Percentiles rank a stretch among this genome's conserved stretches.
Evolutionary conservation across 2,329 filamentous ascomycete species (phyloP).

Genomic region (Fusarium lateritium): DNA sequence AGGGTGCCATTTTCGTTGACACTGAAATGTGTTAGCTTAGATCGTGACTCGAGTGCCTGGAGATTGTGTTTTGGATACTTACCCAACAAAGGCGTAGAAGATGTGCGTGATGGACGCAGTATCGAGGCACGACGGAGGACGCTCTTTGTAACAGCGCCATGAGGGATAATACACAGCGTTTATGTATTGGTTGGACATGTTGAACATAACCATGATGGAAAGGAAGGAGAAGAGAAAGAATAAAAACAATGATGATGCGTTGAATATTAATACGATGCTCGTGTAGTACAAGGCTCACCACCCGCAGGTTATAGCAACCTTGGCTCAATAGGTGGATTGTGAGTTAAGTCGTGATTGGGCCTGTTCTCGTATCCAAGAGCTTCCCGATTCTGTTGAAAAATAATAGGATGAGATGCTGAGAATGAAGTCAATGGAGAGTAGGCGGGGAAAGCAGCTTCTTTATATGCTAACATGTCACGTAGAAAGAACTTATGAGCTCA

Average conservation of each 20-base stretch:
- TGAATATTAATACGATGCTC: slow-evolving; percentile 22
- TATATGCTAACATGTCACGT: not conserved
- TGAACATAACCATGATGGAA: not conserved
- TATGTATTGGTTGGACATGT: slow-evolving; percentile 42
- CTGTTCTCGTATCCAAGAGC: not conserved
- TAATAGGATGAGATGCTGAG: not conserved
- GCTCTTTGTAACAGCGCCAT: slow-evolving; percentile 73
- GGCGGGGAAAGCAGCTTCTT: not conserved
- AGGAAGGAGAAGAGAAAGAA: not conserved
- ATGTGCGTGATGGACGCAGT: slow-evolving; percentile 72
- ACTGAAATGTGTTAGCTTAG: slow-evolving; percentile 44
- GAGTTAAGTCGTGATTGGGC: slow-evolving; percentile 14
- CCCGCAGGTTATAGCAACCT: slow-evolving; percentile 11
- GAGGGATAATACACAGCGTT: slow-evolving; percentile 74
- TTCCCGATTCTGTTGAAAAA: not conserved
- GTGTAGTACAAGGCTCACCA: slow-evolving; percentile 18
- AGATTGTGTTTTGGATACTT: slow-evolving; percentile 10
- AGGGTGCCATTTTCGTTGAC: slow-evolving; percentile 54
- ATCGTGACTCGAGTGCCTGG: not conserved
- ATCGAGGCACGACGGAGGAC: slow-evolving; percentile 71
- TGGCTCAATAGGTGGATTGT: slow-evolving; percentile 15
- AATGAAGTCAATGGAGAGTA: not conserved
- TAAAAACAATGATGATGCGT: not conserved
- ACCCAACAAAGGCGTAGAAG: slow-evolving; percentile 75
- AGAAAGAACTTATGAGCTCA: not conserved